Percentiles rank a stretch among this genome's conserved stretches.
Conservation (phyloP, 768 basidiomycete species). For the Mrakia gelida region DNA sequence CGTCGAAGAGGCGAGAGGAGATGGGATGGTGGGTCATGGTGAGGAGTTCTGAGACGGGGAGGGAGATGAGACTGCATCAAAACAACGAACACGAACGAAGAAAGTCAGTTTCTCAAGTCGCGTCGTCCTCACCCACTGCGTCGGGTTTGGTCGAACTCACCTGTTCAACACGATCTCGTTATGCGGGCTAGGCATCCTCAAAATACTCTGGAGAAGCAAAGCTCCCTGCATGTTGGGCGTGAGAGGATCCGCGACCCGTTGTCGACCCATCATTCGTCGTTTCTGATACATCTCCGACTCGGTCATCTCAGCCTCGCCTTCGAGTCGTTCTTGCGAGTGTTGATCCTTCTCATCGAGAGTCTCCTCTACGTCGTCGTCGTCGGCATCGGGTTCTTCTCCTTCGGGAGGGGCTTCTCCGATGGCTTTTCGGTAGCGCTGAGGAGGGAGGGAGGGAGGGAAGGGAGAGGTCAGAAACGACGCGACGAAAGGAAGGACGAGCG, state of each 20-base stretch:
- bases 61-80: slow-evolving; percentile 45
- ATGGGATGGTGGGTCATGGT: slow-evolving; percentile 62
- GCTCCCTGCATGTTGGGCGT: slow-evolving; percentile 79
- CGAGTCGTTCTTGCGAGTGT: slow-evolving; percentile 26
- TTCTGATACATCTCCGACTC: slow-evolving; percentile 25
- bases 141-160: slow-evolving; percentile 46
- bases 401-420: slow-evolving; percentile 24
- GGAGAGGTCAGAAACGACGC: not conserved
- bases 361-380: slow-evolving; percentile 31
- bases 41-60: slow-evolving; percentile 50
- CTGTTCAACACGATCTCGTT: slow-evolving; percentile 64
- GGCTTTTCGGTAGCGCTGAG: slow-evolving; percentile 39
- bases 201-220: slow-evolving; percentile 74
- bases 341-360: slow-evolving; percentile 30
- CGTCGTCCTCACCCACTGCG: too few relatives aligned
- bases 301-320: slow-evolving; percentile 38
- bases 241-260: slow-evolving; percentile 40
- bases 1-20: slow-evolving; percentile 73
- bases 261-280: slow-evolving; percentile 10
- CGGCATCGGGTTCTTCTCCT: slow-evolving; percentile 27
- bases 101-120: too few relatives aligned
- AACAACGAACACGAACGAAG: too few relatives aligned
- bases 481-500: not conserved
- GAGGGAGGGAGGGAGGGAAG: not conserved
- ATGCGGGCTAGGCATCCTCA: slow-evolving; percentile 59